Evolutionary conservation across 306 rosid species (phyloP).

Genomic region (Ochetophila trinervis): DNA sequence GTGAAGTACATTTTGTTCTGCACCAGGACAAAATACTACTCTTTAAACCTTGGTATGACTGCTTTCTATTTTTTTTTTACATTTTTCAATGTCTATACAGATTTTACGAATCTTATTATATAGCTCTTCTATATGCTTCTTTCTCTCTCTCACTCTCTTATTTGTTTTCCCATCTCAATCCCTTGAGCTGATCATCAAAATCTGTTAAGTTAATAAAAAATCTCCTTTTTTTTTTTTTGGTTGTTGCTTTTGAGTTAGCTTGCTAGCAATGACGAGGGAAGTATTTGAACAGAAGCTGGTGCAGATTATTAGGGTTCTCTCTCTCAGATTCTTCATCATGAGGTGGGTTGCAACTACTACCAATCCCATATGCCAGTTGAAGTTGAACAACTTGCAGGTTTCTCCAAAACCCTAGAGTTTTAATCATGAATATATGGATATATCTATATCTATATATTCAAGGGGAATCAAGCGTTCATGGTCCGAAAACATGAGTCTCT

Average conservation of each 20-base stretch:
- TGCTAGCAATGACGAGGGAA: too few relatives aligned
- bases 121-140: not conserved
- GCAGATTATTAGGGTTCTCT: constrained; percentile 14
- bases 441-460: constrained; percentile 9
- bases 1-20: too few relatives aligned
- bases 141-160: not conserved
- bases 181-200: too few relatives aligned
- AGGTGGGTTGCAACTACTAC: constrained; percentile 12
- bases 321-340: constrained; percentile 8
- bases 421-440: constrained; percentile 20
- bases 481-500: constrained; percentile 50
- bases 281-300: not conserved
- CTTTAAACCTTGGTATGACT: not conserved
- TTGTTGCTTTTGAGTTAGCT: too few relatives aligned
- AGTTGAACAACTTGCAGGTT: constrained; percentile 14
- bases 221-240: too few relatives aligned
- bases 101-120: too few relatives aligned
- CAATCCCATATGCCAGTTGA: constrained; percentile 2
- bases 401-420: constrained; percentile 6
- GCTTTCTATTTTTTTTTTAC: too few relatives aligned
- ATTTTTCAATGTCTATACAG: too few relatives aligned
- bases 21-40: too few relatives aligned
- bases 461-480: constrained; percentile 79
- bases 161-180: not conserved
- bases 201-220: too few relatives aligned